A percentile compares a stretch with the other conserved stretches of the same genome.
phyloP scores from a whole-genome alignment of 371 early-diverging fungal species.

The Saksenaea oblongispora region DNA sequence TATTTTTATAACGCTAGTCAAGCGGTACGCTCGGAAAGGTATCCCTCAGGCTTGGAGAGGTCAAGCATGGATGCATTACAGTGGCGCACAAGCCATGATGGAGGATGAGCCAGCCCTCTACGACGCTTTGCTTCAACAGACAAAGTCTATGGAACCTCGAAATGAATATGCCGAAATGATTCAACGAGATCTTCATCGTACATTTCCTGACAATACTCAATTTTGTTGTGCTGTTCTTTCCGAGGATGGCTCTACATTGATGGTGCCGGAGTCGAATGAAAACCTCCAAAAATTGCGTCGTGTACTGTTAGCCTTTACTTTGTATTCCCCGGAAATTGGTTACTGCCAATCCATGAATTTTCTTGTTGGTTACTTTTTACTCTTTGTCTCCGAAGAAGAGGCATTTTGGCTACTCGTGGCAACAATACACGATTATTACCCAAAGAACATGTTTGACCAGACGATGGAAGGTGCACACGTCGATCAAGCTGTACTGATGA shows the following conservation, averaged over 20 bases:
- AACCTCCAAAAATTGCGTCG: slow-evolving; percentile 64
- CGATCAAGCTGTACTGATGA: slow-evolving; percentile 74
- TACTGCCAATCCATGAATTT: slow-evolving; percentile 86
- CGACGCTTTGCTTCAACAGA: slow-evolving; percentile 49
- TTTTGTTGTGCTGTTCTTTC: slow-evolving; percentile 53
- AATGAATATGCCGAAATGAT: slow-evolving; percentile 70
- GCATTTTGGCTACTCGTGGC: slow-evolving; percentile 81
- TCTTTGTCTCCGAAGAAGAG: slow-evolving; percentile 73
- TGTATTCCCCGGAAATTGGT: slow-evolving; percentile 66
- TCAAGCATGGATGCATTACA: slow-evolving; percentile 83
- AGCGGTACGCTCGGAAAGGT: slow-evolving; percentile 75
- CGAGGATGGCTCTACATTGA: slow-evolving; percentile 26
- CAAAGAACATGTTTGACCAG: slow-evolving; percentile 74
- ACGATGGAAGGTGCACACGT: slow-evolving; percentile 74
- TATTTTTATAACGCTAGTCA: slow-evolving; percentile 55
- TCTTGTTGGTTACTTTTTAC: slow-evolving; percentile 72
- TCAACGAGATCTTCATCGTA: slow-evolving; percentile 78
- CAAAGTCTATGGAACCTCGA: slow-evolving; percentile 46
- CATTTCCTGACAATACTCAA: slow-evolving; percentile 77
- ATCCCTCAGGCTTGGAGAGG: slow-evolving; percentile 70
- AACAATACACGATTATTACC: slow-evolving; percentile 69
- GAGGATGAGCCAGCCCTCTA: slow-evolving; percentile 62
- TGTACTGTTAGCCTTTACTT: slow-evolving; percentile 71
- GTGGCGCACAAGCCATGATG: slow-evolving; percentile 69
- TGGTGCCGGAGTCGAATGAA: slow-evolving; percentile 46